Evolutionary conservation across 2,329 filamentous ascomycete genomes (phyloP), one percentile per base, ranked within the genome.

Genomic region (Magnaporthales sp.): DNA sequence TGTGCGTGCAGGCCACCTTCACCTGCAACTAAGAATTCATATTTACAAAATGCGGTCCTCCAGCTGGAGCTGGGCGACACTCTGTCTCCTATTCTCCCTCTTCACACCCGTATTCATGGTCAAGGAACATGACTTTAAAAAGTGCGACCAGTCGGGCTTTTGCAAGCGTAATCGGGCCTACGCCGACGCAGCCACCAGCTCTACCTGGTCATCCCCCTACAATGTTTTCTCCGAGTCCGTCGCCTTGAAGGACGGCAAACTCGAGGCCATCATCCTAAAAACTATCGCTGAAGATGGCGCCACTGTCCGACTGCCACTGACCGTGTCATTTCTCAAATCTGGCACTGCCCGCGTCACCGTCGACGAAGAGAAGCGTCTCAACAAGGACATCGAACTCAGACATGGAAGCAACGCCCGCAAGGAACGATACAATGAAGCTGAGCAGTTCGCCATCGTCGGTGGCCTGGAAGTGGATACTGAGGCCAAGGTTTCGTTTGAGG

Each of bases 111-210:
- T 71, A 96, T 93, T 86, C 70, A 84, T 86, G 73, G 95, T 99
- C 65, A 99, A 99, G 80, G 91, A 97, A 75, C 89, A 97, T 73
- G 93, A 96, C 77, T 99, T 98, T 84, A 99, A 98, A 76, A 97
- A 91, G 73, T 99, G 95, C 81, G 82, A 91, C 71, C 94, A 99
- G 76, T 95, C 94, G 4, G 95, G 95, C 73, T 99, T 99, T 82
- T 99, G 95, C 80, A 95, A 93, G 76, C 91, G 95, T 70, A 98
- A 98, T 80, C 89, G 95, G 76, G 91, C 87, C 54, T 93, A 91
- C 75, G 95, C 95, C 75, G 93, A 98, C 78, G 82, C 86, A 70
- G 92, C 89, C 69, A 79, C 86, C 62, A 80, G 86, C 58, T 80
- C 86, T 67, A 81, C 83, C 30, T 97, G 92, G 91, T 81, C 82